Evolutionary conservation across 805 yeast species (phyloP).

Genomic region (Metschnikowia proteae): DNA sequence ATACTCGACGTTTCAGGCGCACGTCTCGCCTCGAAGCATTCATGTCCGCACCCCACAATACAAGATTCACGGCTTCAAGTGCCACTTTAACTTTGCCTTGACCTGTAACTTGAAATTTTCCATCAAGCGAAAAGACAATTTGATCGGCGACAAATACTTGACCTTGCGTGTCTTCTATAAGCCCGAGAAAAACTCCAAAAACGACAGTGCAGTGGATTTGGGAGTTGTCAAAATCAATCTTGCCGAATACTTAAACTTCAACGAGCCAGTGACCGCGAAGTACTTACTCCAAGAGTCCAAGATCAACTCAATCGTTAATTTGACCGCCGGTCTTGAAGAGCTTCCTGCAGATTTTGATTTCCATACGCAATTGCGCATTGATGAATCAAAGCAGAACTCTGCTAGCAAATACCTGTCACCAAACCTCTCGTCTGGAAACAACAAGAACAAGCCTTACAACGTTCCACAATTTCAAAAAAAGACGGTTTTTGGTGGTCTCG

Average conservation of each 20-base stretch:
- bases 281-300: slow-evolving; percentile 75
- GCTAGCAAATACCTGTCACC: slow-evolving; percentile 3
- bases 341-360: slow-evolving; percentile 37
- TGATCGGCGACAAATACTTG: slow-evolving; percentile 43
- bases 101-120: slow-evolving; percentile 39
- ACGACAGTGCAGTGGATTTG: slow-evolving; percentile 38
- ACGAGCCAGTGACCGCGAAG: slow-evolving; percentile 50
- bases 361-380: slow-evolving; percentile 39
- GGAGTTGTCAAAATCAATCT: slow-evolving; percentile 69
- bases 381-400: slow-evolving; percentile 21
- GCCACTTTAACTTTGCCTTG: slow-evolving; percentile 34
- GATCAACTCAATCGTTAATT: slow-evolving; percentile 71
- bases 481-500: slow-evolving; percentile 48
- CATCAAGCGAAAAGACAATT: slow-evolving; percentile 34
- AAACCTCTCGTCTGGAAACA: slow-evolving; percentile 19
- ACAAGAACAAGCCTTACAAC: slow-evolving; percentile 20
- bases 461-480: slow-evolving; percentile 40
- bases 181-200: slow-evolving; percentile 23
- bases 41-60: slow-evolving; percentile 28
- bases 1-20: slow-evolving; percentile 1
- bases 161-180: slow-evolving; percentile 35
- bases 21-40: slow-evolving; percentile 21
- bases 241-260: slow-evolving; percentile 62
- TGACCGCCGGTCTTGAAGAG: slow-evolving; percentile 52
- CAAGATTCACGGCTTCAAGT: slow-evolving; percentile 38